phyloP scores from a whole-genome alignment of 257 asterid genomes.

The Lavandula angustifolia region DNA sequence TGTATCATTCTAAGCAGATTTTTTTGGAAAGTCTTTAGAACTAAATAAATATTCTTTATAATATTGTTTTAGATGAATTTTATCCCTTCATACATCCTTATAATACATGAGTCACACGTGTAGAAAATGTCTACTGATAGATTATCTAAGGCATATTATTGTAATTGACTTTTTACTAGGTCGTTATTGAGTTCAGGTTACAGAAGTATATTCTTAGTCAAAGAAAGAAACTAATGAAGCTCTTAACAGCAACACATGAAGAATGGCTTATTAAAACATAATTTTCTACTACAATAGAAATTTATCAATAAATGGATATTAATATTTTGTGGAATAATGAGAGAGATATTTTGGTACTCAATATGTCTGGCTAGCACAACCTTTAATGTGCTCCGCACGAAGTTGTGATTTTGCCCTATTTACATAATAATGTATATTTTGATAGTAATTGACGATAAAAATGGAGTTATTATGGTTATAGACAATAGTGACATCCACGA shows the following conservation, averaged over 20 bases:
- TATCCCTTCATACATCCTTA: slow-evolving; percentile 10
- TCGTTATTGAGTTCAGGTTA: neutral
- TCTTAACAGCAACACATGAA: neutral
- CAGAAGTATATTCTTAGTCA: slow-evolving; percentile 2
- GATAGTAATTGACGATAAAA: too few species aligned
- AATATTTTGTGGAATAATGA: neutral
- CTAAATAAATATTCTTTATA: too few species aligned
- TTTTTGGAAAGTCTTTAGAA: neutral
- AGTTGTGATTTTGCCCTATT: too few species aligned
- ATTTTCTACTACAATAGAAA: neutral
- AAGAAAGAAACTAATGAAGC: slow-evolving; percentile 9
- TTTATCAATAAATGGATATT: neutral
- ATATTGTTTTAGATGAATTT: neutral
- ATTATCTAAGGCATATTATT: neutral
- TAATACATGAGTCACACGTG: neutral
- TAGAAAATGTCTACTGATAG: neutral
- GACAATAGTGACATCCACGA: too few species aligned
- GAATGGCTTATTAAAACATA: neutral
- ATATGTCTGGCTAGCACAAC: slow-evolving; percentile 19
- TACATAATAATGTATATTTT: too few species aligned
- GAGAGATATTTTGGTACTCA: neutral
- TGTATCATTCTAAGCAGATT: neutral
- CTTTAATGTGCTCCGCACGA: too few species aligned
- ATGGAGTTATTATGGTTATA: too few species aligned
- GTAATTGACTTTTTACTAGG: neutral